Base-by-base conservation (phyloP, 495 filamentous ascomycete species). In the Penicillium silybi region DNA sequence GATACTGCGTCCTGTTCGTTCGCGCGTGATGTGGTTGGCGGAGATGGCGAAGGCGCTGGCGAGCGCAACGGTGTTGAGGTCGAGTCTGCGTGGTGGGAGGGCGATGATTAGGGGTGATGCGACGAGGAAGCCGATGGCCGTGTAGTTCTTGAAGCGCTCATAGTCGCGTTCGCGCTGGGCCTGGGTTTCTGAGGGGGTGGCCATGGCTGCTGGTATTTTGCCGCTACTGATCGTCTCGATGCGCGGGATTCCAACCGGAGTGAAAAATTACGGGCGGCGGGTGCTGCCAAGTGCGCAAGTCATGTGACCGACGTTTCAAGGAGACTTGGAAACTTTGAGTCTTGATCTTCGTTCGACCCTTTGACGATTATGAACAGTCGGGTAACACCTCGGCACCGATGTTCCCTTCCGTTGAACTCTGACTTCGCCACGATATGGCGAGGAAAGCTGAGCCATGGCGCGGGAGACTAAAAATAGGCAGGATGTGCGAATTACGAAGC, bases 51-150 rank as follows among this genome's bases (percentile, higher is more conserved):
- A 89, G 7, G 80, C 74, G 48, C 72, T 70, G 38, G 70, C 72
- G 2, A 89, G 78, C 16, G 83, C 77, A 55, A 88, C 72, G 50
- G 86, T 75, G 38, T 77, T 66, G 47, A 73, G 65, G 65, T 80
- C 88, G 40, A 95, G 71, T 64, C 89, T 90, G 39, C 91, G 86
- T 0, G 90, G 88, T 3, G 92, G 92, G 13, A 96, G 77, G 50
- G 82, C 70, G 44, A 87, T 78, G 32, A 90, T 81, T 45, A 87
- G 58, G 1, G 92, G 89, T 34, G 83, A 82, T 23, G 81, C 74
- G 48, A 95, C 56, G 46, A 92, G 73, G 59, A 86, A 79, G 45
- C 68, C 77, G 8, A 85, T 60, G 9, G 89, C 83, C 46, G 80
- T 58, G 62, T 80, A 79, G 74, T 82, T 81, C 41, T 81, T 66